Base-by-base conservation (phyloP, 192 early-diverging fungal species). In the Martensiomyces pterosporus region DNA sequence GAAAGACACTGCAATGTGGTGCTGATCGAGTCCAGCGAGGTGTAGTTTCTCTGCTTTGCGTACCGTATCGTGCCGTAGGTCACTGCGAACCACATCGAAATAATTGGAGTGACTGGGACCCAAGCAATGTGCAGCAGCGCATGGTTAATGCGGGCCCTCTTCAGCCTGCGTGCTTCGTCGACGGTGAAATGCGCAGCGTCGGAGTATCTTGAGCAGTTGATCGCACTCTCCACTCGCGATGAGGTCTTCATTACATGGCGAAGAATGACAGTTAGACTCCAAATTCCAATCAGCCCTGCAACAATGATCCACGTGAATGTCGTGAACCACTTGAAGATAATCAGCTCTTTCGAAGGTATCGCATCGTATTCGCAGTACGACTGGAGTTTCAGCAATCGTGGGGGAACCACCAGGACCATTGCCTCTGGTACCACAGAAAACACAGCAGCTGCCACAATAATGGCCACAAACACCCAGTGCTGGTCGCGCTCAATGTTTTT, bases 301-400 rank as follows among this genome's bases (percentile, higher is more conserved):
- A 69, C 3, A 0, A 43, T 17, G 9, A 57, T 38, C 66, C 66
- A 69, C 17, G 62, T 62, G 26, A 62, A 62, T 16, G 58, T 49
- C 9, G 62, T 59, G 0, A 58, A 50, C 66, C 66, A 69, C 24
- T 69, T 37, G 46, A 69, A 69, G 10, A 54, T 16, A 49, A 69
- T 62, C 14, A 61, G 54, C 8, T 50, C 10, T 9, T 33, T 43
- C 9, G 26, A 41, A 2, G 66, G 66, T 12, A 52, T 25, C 1
- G 16, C 17, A 8, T 23, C 22, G 16, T 39, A 69, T 13, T 53
- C 59, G 46, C 66, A 69, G 16, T 49, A 62, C 4, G 52, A 45
- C 0, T 25, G 0, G 41, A 69, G 48, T 2, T 59, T 59, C 7
- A 55, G 59, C 0, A 24, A 38, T 0, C 21, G n/a, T 0, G 66